Evolutionary conservation across 2,329 filamentous ascomycete genomes (phyloP).

Genomic region (Aspergillus sp.): DNA sequence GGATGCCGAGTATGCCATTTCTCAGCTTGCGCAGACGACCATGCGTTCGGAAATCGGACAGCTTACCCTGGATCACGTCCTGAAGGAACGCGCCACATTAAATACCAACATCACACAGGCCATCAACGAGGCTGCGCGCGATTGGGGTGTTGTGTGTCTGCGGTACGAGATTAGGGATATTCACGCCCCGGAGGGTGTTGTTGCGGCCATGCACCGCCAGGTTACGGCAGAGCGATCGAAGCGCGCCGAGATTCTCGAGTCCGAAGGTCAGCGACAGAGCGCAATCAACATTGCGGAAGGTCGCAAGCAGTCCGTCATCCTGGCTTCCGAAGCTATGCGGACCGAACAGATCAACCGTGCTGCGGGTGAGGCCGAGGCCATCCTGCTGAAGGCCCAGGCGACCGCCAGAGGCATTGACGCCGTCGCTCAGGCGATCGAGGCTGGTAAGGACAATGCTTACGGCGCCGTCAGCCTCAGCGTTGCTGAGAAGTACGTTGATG

Average conservation of each 20-base stretch:
- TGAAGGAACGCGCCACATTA: conserved; percentile 93
- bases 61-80: conserved; percentile 90
- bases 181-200: conserved; percentile 88
- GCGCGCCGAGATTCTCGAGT: conserved; percentile 95
- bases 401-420: conserved; percentile 87
- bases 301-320: conserved; percentile 92
- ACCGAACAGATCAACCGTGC: conserved; percentile 93
- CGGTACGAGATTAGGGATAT: conserved; percentile 99
- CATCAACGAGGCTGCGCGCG: conserved; percentile 96
- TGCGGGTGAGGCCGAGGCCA: conserved; percentile 90
- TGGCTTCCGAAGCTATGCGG: conserved; percentile 88
- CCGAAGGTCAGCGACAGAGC: conserved; percentile 92
- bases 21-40: conserved; percentile 94
- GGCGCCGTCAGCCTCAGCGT: conserved; percentile 83
- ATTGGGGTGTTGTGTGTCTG: conserved; percentile 94
- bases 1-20: conserved; percentile 98
- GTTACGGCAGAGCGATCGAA: conserved; percentile 97
- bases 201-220: conserved; percentile 97
- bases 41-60: conserved; percentile 99
- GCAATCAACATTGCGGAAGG: conserved; percentile 99
- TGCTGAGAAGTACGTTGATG: conserved; percentile 97
- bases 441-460: conserved; percentile 74
- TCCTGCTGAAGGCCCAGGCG: conserved; percentile 78
- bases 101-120: conserved; percentile 99
- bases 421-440: conserved; percentile 73